Conservation (phyloP, 164 flowering plant genomes). For the Vitis amurensis region DNA sequence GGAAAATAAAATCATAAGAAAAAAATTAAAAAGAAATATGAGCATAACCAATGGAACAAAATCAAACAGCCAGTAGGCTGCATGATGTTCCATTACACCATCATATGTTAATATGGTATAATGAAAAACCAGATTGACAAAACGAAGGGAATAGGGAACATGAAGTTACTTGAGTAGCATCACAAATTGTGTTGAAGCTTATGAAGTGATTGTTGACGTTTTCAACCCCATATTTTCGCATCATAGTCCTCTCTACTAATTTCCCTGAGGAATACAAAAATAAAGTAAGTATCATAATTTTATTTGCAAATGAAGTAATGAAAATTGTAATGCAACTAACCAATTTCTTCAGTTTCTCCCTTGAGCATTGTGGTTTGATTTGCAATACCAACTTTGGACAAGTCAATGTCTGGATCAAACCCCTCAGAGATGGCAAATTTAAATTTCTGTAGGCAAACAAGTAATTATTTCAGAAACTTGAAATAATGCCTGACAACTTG, state of each 20-base stretch:
- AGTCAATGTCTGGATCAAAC: slow-evolving; percentile 89
- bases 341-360: slow-evolving; percentile 98
- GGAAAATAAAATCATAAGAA: too few relatives aligned
- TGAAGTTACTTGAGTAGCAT: slow-evolving; percentile 82
- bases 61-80: not conserved
- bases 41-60: not conserved
- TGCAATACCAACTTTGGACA: slow-evolving; percentile 82
- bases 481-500: not conserved
- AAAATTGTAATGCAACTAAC: slow-evolving; percentile 40
- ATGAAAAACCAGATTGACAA: not conserved
- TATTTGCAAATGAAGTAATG: not conserved
- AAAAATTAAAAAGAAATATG: too few relatives aligned
- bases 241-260: slow-evolving; percentile 75
- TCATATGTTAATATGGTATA: not conserved
- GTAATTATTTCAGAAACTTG: not conserved
- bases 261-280: slow-evolving; percentile 53
- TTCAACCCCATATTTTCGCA: slow-evolving; percentile 84
- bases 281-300: slow-evolving; percentile 2
- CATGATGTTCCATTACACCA: not conserved
- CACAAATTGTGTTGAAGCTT: slow-evolving; percentile 93
- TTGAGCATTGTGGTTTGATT: slow-evolving; percentile 99
- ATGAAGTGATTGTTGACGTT: slow-evolving; percentile 75
- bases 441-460: slow-evolving; percentile 72
- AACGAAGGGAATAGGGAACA: slow-evolving; percentile 1
- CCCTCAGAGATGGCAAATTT: slow-evolving; percentile 86